These are phyloP conservation scores for Cytospora piceicola DNA, from an alignment of 2,329 filamentous ascomycete species.

Conservation along the genomic window DNA sequence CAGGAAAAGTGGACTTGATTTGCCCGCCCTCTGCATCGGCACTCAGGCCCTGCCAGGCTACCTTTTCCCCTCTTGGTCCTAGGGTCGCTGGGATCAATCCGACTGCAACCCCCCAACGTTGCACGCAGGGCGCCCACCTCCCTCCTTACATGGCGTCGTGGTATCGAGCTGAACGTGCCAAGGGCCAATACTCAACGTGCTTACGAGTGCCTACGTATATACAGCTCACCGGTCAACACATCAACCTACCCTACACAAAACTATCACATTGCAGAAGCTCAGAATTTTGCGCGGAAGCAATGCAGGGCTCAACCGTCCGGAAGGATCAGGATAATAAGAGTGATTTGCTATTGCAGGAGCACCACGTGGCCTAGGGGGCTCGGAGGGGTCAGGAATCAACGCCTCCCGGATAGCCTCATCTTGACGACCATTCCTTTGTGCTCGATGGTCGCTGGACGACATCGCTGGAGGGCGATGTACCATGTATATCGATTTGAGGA, in stretches of 20 bases:
- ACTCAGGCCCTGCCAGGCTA: constrained; percentile 3
- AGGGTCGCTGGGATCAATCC: constrained; percentile 20
- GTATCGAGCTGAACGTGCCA: constrained; percentile 14
- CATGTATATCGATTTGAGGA: neutral
- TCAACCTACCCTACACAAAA: neutral
- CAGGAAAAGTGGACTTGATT: constrained; percentile 4
- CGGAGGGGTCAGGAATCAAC: neutral
- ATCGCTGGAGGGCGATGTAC: neutral
- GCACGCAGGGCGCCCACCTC: constrained; percentile 25
- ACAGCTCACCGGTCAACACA: neutral
- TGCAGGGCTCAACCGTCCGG: neutral
- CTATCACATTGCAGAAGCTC: neutral
- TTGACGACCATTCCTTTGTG: neutral
- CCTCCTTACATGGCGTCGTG: constrained; percentile 5
- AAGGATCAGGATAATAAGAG: neutral
- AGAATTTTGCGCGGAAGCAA: neutral
- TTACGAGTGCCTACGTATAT: constrained; percentile 1
- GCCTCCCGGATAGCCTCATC: neutral
- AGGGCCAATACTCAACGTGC: neutral
- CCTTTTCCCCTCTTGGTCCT: constrained; percentile 19
- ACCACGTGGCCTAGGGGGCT: neutral
- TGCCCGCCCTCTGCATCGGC: constrained; percentile 9
- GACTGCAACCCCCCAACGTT: constrained; percentile 28
- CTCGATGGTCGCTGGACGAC: constrained; percentile 4
- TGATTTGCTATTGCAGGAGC: neutral